These are phyloP conservation scores for Eragrostis nindensis DNA, from an alignment of 176 grass and related monocot species.

Conservation along the genomic window DNA sequence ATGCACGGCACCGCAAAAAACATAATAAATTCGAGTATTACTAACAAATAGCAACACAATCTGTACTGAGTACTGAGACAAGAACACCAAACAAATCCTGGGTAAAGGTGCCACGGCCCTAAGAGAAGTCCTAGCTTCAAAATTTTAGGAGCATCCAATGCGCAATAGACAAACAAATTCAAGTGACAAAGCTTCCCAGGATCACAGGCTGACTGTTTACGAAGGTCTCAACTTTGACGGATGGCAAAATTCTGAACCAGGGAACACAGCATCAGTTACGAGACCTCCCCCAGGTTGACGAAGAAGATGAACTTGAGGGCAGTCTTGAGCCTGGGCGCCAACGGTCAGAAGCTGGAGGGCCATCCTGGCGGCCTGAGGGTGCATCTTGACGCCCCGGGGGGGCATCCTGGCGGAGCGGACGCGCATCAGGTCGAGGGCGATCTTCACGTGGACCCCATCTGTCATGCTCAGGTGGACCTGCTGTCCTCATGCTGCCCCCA, in stretches of 20 bases:
- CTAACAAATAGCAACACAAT: constrained; percentile 9
- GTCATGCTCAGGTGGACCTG: constrained; percentile 47
- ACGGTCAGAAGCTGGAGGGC: constrained; percentile 32
- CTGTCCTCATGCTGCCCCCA: constrained; percentile 37
- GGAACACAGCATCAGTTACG: constrained; percentile 36
- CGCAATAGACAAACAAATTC: constrained; percentile 30
- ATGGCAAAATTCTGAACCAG: constrained; percentile 27
- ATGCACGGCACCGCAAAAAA: neutral
- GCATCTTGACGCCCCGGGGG: constrained; percentile 35
- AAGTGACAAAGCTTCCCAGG: constrained; percentile 23
- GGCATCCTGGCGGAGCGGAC: constrained; percentile 33
- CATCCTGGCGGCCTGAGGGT: constrained; percentile 29
- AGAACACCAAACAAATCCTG: neutral
- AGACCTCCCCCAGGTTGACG: constrained; percentile 29
- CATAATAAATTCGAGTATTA: constrained; percentile 3
- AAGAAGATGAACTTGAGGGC: constrained; percentile 21
- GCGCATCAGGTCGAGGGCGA: constrained; percentile 43
- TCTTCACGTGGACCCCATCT: constrained; percentile 67
- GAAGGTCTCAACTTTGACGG: neutral
- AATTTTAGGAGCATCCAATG: constrained; percentile 35
- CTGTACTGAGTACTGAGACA: neutral
- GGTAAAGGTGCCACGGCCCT: neutral
- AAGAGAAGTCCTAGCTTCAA: constrained; percentile 36
- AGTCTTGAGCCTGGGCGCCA: constrained; percentile 42
- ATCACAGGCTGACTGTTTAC: neutral